A percentile compares a stretch with the other conserved stretches of the same genome.
phyloP scores from a whole-genome alignment of 495 filamentous ascomycete species.

The Aspergillus sparsus region DNA sequence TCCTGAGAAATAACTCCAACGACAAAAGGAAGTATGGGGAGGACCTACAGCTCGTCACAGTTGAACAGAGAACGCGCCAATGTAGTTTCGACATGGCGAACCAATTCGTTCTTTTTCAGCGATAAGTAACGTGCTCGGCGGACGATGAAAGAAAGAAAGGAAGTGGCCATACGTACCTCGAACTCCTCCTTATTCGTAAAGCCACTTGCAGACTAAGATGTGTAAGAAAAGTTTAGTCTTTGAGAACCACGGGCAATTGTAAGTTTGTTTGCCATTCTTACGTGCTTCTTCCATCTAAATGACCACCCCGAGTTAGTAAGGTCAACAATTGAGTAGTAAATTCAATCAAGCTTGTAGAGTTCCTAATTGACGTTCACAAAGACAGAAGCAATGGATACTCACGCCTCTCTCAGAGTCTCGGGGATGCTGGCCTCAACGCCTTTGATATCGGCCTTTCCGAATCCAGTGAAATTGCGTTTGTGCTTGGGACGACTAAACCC shows the following conservation, averaged over 20 bases:
- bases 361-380: neutral
- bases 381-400: constrained; percentile 31
- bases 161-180: constrained; percentile 45
- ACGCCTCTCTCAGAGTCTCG: constrained; percentile 81
- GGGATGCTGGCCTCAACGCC: constrained; percentile 87
- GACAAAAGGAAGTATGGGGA: neutral
- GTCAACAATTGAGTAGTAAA: neutral
- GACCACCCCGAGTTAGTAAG: constrained; percentile 20
- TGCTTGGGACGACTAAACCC: constrained; percentile 82
- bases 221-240: neutral
- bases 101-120: constrained; percentile 65
- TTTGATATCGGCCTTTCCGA: constrained; percentile 89
- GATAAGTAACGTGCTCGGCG: constrained; percentile 13
- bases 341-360: neutral
- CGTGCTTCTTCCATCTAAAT: constrained; percentile 76
- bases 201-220: constrained; percentile 57
- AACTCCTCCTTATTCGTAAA: constrained; percentile 79
- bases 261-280: constrained; percentile 32
- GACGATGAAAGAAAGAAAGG: neutral
- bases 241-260: neutral
- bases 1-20: neutral
- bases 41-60: constrained; percentile 77
- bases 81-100: constrained; percentile 94
- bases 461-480: constrained; percentile 89
- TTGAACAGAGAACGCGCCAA: constrained; percentile 96